Base-by-base conservation (phyloP, 441 rosid genomes). In the Lepidium campestre region DNA sequence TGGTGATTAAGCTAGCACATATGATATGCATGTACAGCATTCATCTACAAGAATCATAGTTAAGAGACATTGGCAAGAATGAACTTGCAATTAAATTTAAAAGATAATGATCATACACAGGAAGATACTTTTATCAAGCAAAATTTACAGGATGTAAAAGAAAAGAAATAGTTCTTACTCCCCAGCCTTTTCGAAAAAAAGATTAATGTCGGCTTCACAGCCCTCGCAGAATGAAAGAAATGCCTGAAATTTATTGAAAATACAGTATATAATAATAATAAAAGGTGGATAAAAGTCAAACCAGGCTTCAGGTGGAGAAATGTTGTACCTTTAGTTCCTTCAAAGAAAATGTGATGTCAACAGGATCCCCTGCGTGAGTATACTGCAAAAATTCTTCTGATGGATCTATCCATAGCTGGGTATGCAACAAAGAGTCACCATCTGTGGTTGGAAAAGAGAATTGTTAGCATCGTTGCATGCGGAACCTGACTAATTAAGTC, bases 351-450 rank as follows among this genome's bases (percentile, higher is more conserved):
- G 97, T 94, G 77, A 94, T 80, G 40, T 91, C 94, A 36, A 86
- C 83, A 45, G 90, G 96, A 71, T 88, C 86, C 67, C 99, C 86
- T 25, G 45, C 65, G 73, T 94, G 91, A 74, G 80, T 75, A 77
- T 93, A 91, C 54, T 82, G 93, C 70, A 89, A 79, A 88, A 91
- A 94, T 78, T 91, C 96, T 80, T 91, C 98, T 1, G 75, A 74
- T 47, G 98, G 96, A 80, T 94, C 98, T 73, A 91, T 88, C 96
- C 96, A 91, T 42, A 94, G 82, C 76, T 94, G 97, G 69, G 96
- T 86, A 78, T 91, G 87, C 37, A 94, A 74, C 34, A 82, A 79
- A 41, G 91, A 80, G 73, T 85, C 97, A 17, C 81, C 89, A 39
- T 94, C 97, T 91, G 87, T 80, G 62, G 29, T 64, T 60, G 53